phyloP scores from a whole-genome alignment of 2,329 filamentous ascomycete species.

The Bipolaris victoriae region DNA sequence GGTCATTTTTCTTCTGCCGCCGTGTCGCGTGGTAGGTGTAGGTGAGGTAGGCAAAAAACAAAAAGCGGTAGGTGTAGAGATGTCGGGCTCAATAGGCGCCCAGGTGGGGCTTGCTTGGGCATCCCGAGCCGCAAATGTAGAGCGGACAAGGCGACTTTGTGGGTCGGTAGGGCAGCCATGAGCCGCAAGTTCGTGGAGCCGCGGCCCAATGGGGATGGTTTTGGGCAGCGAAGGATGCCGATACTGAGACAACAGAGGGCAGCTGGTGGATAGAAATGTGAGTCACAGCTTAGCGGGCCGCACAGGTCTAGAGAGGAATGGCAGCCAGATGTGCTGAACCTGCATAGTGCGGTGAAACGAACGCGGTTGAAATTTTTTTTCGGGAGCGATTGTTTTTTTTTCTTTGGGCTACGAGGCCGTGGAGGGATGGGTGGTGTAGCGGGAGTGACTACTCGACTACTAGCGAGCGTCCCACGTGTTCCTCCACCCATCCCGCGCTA shows the following conservation, averaged over 20 bases:
- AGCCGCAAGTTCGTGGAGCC: constrained; percentile 24
- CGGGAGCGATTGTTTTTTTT: constrained; percentile 7
- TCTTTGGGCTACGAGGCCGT: constrained; percentile 1
- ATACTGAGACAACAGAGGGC: constrained; percentile 8
- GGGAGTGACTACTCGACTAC: constrained; percentile 11
- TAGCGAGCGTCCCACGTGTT: constrained; percentile 31
- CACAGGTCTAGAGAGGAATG: constrained; percentile 15
- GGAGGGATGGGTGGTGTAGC: constrained; percentile 13
- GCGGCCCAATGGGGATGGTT: constrained; percentile 33
- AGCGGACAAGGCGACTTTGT: constrained; percentile 28
- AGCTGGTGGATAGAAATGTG: constrained; percentile 18
- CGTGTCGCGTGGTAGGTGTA: constrained; percentile 12
- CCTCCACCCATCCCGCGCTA: constrained; percentile 24
- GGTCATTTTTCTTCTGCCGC: background rate
- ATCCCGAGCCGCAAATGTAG: constrained; percentile 23
- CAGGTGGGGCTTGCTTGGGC: constrained; percentile 31
- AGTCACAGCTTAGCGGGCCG: constrained; percentile 27
- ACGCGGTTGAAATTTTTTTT: constrained; percentile 5
- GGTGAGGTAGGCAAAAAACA: background rate
- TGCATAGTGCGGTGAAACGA: constrained; percentile 11
- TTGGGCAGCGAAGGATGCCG: constrained; percentile 33
- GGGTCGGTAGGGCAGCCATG: constrained; percentile 38
- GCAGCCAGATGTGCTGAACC: constrained; percentile 11
- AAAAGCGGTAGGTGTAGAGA: background rate
- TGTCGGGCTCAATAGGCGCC: constrained; percentile 30